Conservation (phyloP, 164 flowering plant species). For the Dillenia suffruticosa region DNA sequence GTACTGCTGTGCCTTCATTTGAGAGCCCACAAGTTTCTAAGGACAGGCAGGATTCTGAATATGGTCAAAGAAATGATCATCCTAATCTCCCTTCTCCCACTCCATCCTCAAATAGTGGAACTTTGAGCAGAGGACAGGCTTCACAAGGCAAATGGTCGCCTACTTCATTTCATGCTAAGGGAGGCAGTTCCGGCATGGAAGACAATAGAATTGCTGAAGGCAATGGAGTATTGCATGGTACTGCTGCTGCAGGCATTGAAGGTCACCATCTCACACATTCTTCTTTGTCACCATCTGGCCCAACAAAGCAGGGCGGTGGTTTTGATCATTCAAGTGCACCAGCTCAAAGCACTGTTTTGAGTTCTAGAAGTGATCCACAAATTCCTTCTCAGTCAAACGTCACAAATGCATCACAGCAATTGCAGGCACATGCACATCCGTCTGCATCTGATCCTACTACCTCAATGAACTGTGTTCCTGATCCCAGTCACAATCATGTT, state of each 20-base stretch:
- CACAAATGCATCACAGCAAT: slow-evolving; percentile 9
- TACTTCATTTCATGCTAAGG: no score
- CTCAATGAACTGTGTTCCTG: slow-evolving; percentile 4
- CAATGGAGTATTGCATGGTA: no score
- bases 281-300: slow-evolving; percentile 7
- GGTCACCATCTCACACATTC: slow-evolving; percentile 8
- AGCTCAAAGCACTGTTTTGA: slow-evolving; percentile 2
- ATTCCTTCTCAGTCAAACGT: slow-evolving; percentile 16
- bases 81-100: slow-evolving; percentile 67
- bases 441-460: slow-evolving; percentile 11
- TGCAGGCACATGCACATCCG: slow-evolving; percentile 3
- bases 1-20: slow-evolving; percentile 20
- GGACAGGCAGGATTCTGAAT: slow-evolving; percentile 27
- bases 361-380: slow-evolving; percentile 13
- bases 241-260: slow-evolving; percentile 14
- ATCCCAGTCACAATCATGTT: neutral
- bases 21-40: slow-evolving; percentile 25
- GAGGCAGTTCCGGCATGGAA: no score
- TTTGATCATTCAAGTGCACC: slow-evolving; percentile 7
- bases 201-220: no score
- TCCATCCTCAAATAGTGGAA: slow-evolving; percentile 28
- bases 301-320: slow-evolving; percentile 4
- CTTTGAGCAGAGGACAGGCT: slow-evolving; percentile 1
- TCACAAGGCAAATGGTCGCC: no score
- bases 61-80: slow-evolving; percentile 15